Base-by-base conservation (phyloP, 78 protist genomes). In the Tieghemostelium lacteum region DNA sequence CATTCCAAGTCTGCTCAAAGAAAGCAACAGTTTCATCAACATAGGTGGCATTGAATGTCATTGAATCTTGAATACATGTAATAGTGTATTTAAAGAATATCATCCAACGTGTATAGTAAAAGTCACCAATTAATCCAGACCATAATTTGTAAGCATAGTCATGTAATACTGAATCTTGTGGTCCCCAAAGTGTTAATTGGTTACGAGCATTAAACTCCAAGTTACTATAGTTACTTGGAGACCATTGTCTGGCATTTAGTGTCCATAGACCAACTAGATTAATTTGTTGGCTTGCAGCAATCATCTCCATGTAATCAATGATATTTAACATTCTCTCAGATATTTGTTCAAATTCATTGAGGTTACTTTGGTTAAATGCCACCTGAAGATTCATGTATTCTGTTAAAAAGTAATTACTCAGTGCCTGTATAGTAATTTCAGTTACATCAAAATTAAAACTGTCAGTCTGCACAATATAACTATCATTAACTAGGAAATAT, bases 71-170 rank as follows among this genome's bases (percentile, higher is more conserved):
- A 45, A 45, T 45, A 45, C 52, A 45, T 14, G 6, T 10, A 45
- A 6, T 10, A 45, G 6, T 45, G 52, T 45, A 45, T 45, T 45
- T 45, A 10, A 45, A 14, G 22, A 75, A 75, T 3, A 66, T 22
- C 16, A 37, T 17, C 93, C 93, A 86, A n/a, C 93, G 26, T 66
- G 72, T 26, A 14, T 20, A 28, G 26, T 86, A 75, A 62, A 86
- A 72, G 39, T 74, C 86, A 19, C 26, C 19, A 2, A 66, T 34
- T 20, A 88, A 58, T 39, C 94, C 94, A 57, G 74, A n/a, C 95
- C 95, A 92, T 14, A 73, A 37, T 54, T 92, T 80, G 50, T 52
- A 69, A 16, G 95, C 95, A 54, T 92, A 92, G 34, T 92, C 95
- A 57, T 92, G 88, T n/a, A 83, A 33, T 0, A 20, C 39, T 1